These are phyloP conservation scores for Leccinum fibrillosum DNA, from an alignment of 768 basidiomycete genomes.

Conservation along the genomic window DNA sequence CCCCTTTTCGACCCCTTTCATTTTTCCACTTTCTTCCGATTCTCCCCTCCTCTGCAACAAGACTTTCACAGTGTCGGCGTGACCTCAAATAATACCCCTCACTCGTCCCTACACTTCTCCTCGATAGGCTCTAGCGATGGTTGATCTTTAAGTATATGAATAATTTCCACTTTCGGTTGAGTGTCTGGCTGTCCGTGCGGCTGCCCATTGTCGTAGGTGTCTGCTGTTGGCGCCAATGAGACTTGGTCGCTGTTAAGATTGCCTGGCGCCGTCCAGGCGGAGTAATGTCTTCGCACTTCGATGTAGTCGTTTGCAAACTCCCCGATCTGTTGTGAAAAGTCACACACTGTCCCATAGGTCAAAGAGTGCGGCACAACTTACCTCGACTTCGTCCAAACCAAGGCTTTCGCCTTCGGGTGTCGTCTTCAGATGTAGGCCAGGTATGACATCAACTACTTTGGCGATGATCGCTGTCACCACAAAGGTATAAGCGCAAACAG, in stretches of 20 bases:
- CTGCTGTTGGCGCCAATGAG: slow-evolving; percentile 7
- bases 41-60: not conserved
- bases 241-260: slow-evolving; percentile 5
- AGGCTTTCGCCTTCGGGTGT: slow-evolving; percentile 55
- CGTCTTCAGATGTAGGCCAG: slow-evolving; percentile 53
- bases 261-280: slow-evolving; percentile 44
- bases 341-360: not conserved
- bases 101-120: slow-evolving; percentile 13
- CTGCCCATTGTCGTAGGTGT: slow-evolving; percentile 31
- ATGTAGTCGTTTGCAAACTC: slow-evolving; percentile 71
- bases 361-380: slow-evolving; percentile 26
- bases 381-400: slow-evolving; percentile 73
- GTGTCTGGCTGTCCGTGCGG: slow-evolving; percentile 37
- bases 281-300: slow-evolving; percentile 64
- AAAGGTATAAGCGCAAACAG: slow-evolving; percentile 57
- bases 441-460: slow-evolving; percentile 53
- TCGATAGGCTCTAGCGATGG: slow-evolving; percentile 10
- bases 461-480: slow-evolving; percentile 60
- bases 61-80: not conserved
- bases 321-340: slow-evolving; percentile 44
- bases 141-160: slow-evolving; percentile 11
- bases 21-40: not conserved
- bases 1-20: not conserved
- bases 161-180: not conserved
- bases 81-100: not conserved